A percentile compares a stretch with the other conserved stretches of the same genome.
These are phyloP conservation scores for Plenodomus tracheiphilus DNA, from an alignment of 2,329 filamentous ascomycete genomes.

Conservation along the genomic window DNA sequence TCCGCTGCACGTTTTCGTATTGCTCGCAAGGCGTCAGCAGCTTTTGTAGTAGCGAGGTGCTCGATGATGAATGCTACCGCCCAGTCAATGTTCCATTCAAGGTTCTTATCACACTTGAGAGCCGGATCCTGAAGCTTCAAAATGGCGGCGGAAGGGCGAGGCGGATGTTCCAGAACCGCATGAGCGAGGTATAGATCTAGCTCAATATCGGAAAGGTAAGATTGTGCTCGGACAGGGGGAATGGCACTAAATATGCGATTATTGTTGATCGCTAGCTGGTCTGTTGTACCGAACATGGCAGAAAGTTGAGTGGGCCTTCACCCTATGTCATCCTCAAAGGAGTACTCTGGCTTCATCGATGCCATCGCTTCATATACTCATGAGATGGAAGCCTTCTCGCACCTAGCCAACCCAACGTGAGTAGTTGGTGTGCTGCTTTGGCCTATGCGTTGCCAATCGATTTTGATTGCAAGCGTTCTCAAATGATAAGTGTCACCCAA, in stretches of 20 bases:
- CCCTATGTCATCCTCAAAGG: too few relatives aligned
- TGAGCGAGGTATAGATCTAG: constrained; percentile 13
- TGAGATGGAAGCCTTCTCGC: too few relatives aligned
- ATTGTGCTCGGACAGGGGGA: constrained; percentile 2
- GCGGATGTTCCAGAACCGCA: constrained; percentile 3
- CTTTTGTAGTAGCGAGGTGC: constrained; percentile 28
- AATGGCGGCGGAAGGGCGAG: constrained; percentile 4
- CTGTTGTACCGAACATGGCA: constrained; percentile 11
- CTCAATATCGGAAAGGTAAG: constrained; percentile 23
- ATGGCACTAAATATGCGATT: constrained; percentile 9
- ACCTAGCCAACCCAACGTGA: too few relatives aligned
- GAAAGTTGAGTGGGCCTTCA: not conserved
- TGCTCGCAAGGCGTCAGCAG: constrained; percentile 18
- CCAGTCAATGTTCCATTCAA: constrained; percentile 49
- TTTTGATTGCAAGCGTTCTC: too few relatives aligned
- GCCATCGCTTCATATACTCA: too few relatives aligned
- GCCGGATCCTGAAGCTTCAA: constrained; percentile 24
- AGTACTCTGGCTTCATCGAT: too few relatives aligned
- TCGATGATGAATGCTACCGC: constrained; percentile 47
- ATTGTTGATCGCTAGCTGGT: constrained; percentile 13
- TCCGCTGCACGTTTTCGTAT: constrained; percentile 18
- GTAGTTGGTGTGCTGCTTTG: too few relatives aligned
- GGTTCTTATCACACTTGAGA: constrained; percentile 23
- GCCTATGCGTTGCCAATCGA: too few relatives aligned
- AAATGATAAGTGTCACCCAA: too few relatives aligned